These are phyloP conservation scores for Amanita exitialis DNA, from an alignment of 768 basidiomycete species.

Conservation along the genomic window DNA sequence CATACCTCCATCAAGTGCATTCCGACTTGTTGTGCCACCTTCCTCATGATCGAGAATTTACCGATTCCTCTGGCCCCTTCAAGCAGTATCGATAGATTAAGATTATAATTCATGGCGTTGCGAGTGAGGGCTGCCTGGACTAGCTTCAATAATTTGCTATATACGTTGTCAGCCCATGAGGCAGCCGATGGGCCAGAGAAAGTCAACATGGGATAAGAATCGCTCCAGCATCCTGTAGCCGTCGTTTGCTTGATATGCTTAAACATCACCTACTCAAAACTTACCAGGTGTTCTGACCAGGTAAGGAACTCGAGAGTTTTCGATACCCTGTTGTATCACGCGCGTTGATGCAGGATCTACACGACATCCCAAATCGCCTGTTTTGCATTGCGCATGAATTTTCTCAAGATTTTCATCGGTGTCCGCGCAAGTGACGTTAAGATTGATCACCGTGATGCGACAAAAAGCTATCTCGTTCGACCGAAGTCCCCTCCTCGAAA, in stretches of 20 bases:
- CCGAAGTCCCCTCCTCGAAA: slow-evolving; percentile 14
- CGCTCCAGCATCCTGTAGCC: not conserved
- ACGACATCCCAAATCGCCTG: slow-evolving; percentile 78
- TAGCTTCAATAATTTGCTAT: slow-evolving; percentile 43
- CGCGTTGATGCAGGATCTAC: slow-evolving; percentile 66
- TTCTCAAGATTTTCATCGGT: slow-evolving; percentile 15
- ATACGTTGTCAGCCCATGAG: slow-evolving; percentile 25
- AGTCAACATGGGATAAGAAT: not conserved
- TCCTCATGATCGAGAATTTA: slow-evolving; percentile 56
- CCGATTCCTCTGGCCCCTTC: slow-evolving; percentile 77
- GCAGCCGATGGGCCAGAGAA: slow-evolving; percentile 2
- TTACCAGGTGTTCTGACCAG: not conserved
- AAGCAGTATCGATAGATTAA: slow-evolving; percentile 65
- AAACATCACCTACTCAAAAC: not conserved
- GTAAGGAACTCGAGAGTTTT: slow-evolving; percentile 49
- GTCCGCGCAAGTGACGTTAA: slow-evolving; percentile 36
- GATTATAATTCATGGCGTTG: slow-evolving; percentile 44
- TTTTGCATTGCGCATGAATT: slow-evolving; percentile 40
- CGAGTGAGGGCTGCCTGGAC: slow-evolving; percentile 48
- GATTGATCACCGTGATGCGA: slow-evolving; percentile 66
- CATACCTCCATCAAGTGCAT: slow-evolving; percentile 73
- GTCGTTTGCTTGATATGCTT: not conserved
- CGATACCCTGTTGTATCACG: slow-evolving; percentile 72
- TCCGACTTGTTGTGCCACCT: slow-evolving; percentile 53
- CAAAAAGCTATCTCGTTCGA: slow-evolving; percentile 59